Percentiles rank a stretch among this genome's conserved stretches.
These are phyloP conservation scores for Camptophora hylomeconis DNA, from an alignment of 2,329 filamentous ascomycete species.

Conservation along the genomic window DNA sequence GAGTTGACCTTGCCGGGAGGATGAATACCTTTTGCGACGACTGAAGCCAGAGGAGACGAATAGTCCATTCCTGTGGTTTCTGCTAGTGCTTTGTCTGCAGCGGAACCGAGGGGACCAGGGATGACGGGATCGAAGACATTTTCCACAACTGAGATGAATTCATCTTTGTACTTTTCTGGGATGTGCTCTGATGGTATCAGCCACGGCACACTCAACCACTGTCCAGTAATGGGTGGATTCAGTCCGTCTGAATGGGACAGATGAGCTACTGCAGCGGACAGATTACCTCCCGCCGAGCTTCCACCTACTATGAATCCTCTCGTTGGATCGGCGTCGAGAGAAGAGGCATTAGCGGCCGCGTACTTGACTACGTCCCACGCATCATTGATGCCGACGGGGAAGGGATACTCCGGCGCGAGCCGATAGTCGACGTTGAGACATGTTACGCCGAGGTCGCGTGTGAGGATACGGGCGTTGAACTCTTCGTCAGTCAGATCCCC, in stretches of 20 bases:
- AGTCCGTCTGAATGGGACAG: slow-evolving; percentile 29
- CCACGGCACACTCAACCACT: slow-evolving; percentile 25
- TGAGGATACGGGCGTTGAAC: slow-evolving; percentile 2
- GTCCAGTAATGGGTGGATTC: slow-evolving; percentile 32
- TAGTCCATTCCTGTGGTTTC: no score
- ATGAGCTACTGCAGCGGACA: slow-evolving; percentile 27
- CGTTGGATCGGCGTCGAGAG: slow-evolving; percentile 1
- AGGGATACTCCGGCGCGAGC: slow-evolving; percentile 35
- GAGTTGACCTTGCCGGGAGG: slow-evolving; percentile 1
- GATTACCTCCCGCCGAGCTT: slow-evolving; percentile 32
- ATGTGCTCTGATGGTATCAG: slow-evolving; percentile 18
- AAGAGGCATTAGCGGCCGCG: slow-evolving; percentile 23
- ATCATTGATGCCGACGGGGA: slow-evolving; percentile 32
- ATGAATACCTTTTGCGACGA: no score
- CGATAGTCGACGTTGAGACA: slow-evolving; percentile 5
- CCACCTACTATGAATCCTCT: slow-evolving; percentile 37
- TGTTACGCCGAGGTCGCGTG: slow-evolving; percentile 1
- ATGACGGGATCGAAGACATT: slow-evolving; percentile 2
- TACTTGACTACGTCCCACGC: slow-evolving; percentile 32
- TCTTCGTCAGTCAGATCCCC: slow-evolving; percentile 3
- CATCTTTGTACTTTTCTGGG: slow-evolving; percentile 27
- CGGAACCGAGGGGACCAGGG: no score
- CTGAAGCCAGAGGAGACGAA: no score
- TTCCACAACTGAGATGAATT: slow-evolving; percentile 2
- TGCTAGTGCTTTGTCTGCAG: no score